phyloP scores from a whole-genome alignment of 139 green algal genomes.

The Closterium sp. region DNA sequence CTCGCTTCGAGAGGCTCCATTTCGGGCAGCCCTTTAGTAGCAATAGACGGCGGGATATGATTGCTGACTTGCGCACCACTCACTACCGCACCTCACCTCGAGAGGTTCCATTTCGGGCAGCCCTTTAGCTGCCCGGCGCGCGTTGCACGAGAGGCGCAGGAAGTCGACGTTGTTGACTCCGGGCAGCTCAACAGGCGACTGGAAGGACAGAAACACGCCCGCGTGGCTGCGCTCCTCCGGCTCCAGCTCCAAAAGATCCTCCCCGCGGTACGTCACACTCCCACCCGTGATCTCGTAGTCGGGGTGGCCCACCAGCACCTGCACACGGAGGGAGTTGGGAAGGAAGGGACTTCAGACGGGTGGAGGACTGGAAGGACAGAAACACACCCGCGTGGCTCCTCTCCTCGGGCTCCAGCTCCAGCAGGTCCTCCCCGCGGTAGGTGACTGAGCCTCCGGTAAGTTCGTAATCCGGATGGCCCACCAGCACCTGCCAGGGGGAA shows the following conservation, averaged over 20 bases:
- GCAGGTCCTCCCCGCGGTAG: slow-evolving; percentile 91
- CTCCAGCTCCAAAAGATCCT: slow-evolving; percentile 80
- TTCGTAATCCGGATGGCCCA: slow-evolving; percentile 97
- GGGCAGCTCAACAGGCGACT: slow-evolving; percentile 92
- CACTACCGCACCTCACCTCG: slow-evolving; percentile 55
- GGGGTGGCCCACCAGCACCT: slow-evolving; percentile 91
- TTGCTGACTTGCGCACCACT: too few relatives aligned
- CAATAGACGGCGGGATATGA: too few relatives aligned
- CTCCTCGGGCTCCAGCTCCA: slow-evolving; percentile 79
- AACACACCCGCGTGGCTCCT: slow-evolving; percentile 88
- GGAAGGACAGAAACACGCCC: slow-evolving; percentile 89
- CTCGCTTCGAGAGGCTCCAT: slow-evolving; percentile 89
- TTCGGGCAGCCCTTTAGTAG: slow-evolving; percentile 76
- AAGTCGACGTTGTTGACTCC: slow-evolving; percentile 97
- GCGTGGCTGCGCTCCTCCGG: slow-evolving; percentile 80
- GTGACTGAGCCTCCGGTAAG: slow-evolving; percentile 77
- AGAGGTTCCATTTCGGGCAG: slow-evolving; percentile 92
- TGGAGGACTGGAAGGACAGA: slow-evolving; percentile 75
- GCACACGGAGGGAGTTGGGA: too few relatives aligned
- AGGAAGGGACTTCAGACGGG: too few relatives aligned
- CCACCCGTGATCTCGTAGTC: slow-evolving; percentile 91
- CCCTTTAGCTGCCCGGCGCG: slow-evolving; percentile 71
- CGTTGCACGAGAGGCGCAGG: slow-evolving; percentile 89
- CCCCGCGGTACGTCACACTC: slow-evolving; percentile 75
- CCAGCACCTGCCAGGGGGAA: slow-evolving; percentile 63